phyloP scores from a whole-genome alignment of 1,284 basidiomycete genomes.

The Sporisorium sorghi region DNA sequence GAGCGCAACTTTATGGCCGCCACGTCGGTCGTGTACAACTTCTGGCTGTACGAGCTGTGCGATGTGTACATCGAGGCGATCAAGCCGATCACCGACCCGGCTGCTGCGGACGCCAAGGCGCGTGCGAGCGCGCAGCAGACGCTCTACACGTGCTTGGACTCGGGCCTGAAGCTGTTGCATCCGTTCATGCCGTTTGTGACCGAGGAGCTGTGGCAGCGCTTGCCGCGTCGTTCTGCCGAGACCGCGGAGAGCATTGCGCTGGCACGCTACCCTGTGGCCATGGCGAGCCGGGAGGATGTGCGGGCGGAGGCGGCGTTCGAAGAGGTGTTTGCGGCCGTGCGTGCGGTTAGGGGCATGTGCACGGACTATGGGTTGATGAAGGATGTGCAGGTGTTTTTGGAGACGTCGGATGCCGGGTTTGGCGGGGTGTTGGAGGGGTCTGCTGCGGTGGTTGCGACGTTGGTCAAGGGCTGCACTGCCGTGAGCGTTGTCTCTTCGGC shows the following conservation, averaged over 20 bases:
- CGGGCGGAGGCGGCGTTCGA: constrained; percentile 75
- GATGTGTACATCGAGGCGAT: constrained; percentile 96
- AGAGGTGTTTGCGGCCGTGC: constrained; percentile 83
- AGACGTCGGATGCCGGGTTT: constrained; percentile 75
- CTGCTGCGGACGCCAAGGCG: constrained; percentile 78
- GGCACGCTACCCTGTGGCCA: constrained; percentile 80
- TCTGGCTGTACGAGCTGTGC: constrained; percentile 98
- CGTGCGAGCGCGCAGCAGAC: constrained; percentile 92
- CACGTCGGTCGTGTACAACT: constrained; percentile 86
- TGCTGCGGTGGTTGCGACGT: constrained; percentile 79
- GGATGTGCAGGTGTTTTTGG: constrained; percentile 88
- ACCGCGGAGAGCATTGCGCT: constrained; percentile 88
- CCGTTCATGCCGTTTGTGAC: constrained; percentile 99
- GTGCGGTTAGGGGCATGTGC: constrained; percentile 84
- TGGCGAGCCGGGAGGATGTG: constrained; percentile 34
- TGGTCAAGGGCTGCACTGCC: constrained; percentile 89
- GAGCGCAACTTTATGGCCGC: constrained; percentile 93
- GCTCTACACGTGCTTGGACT: constrained; percentile 91
- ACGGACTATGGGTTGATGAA: constrained; percentile 90
- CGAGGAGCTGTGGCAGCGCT: constrained; percentile 97
- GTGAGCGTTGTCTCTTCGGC: constrained; percentile 75
- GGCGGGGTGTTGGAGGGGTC: constrained; percentile 75
- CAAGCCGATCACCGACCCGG: constrained; percentile 80
- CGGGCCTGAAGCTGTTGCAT: constrained; percentile 88
- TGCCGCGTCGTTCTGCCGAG: constrained; percentile 83